Conservation (phyloP, 2,329 filamentous ascomycete genomes). For the Sclerotinia minor region DNA sequence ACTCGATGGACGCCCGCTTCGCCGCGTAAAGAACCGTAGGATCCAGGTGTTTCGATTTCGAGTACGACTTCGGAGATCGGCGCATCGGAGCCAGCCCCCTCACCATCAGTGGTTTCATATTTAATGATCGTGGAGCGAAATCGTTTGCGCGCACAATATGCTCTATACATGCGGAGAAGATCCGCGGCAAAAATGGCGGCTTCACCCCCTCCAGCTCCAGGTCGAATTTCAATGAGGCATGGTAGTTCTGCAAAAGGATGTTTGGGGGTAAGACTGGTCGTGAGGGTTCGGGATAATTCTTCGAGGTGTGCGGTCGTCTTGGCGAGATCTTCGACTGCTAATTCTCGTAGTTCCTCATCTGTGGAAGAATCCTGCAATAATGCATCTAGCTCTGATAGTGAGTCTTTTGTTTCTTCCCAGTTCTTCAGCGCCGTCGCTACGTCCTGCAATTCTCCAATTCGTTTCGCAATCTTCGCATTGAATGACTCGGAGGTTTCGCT, state of each 20-base stretch:
- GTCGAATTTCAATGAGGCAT: constrained; percentile 87
- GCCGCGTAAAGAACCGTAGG: constrained; percentile 78
- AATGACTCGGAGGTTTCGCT: constrained; percentile 54
- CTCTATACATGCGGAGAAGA: constrained; percentile 85
- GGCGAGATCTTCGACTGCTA: constrained; percentile 81
- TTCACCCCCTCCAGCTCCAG: constrained; percentile 88
- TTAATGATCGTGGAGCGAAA: constrained; percentile 71
- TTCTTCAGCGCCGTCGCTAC: constrained; percentile 59
- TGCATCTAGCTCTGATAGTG: constrained; percentile 54
- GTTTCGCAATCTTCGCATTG: constrained; percentile 57
- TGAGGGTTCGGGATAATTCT: constrained; percentile 65
- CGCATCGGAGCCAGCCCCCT: constrained; percentile 58
- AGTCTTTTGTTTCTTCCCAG: constrained; percentile 56
- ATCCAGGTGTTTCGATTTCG: constrained; percentile 73
- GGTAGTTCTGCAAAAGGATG: constrained; percentile 89
- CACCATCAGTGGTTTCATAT: constrained; percentile 73
- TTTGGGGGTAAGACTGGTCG: constrained; percentile 75
- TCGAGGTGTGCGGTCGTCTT: constrained; percentile 63
- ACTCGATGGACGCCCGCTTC: constrained; percentile 96
- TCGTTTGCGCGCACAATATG: constrained; percentile 69
- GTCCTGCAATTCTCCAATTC: constrained; percentile 60
- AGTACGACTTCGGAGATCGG: constrained; percentile 85
- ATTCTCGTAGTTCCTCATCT: constrained; percentile 69
- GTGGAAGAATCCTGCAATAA: constrained; percentile 48
- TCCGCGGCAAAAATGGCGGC: constrained; percentile 87